Evolutionary conservation across 257 asterid species (phyloP).

Genomic region (Petunia secreta): DNA sequence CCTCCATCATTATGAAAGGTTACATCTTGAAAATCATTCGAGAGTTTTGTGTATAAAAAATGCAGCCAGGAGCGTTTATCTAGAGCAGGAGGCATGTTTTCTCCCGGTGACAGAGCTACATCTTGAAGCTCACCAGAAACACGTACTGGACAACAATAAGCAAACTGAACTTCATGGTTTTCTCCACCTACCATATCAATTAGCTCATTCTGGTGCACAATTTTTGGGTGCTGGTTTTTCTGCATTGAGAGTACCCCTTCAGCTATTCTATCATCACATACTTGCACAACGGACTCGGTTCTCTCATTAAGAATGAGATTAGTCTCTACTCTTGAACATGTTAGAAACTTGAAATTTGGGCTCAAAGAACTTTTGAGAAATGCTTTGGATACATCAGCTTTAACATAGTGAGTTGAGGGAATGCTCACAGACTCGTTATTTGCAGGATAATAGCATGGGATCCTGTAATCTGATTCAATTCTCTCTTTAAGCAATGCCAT

Average conservation of each 20-base stretch:
- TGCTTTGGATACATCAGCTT: conserved; percentile 61
- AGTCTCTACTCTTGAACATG: conserved; percentile 31
- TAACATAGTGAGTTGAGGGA: conserved; percentile 54
- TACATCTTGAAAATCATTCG: conserved; percentile 39
- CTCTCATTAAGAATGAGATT: conserved; percentile 30
- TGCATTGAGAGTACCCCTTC: conserved; percentile 58
- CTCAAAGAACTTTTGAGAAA: conserved; percentile 57
- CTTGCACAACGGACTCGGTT: conserved; percentile 44
- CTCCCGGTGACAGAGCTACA: conserved; percentile 16
- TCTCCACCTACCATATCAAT: conserved; percentile 37
- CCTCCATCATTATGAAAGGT: conserved; percentile 39
- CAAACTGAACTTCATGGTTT: conserved; percentile 53
- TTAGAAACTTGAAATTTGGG: conserved; percentile 71
- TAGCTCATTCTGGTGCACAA: conserved; percentile 54
- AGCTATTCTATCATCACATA: conserved; percentile 63
- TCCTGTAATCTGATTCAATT: conserved; percentile 59
- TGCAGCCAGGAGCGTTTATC: conserved; percentile 37
- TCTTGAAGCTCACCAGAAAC: conserved; percentile 25
- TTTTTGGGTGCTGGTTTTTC: conserved; percentile 44
- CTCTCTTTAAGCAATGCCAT: conserved; percentile 65
- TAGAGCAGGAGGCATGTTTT: conserved; percentile 26
- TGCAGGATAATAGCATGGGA: conserved; percentile 70
- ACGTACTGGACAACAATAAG: conserved; percentile 49
- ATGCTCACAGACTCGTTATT: conserved; percentile 63
- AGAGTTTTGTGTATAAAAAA: conserved; percentile 40